Conservation (phyloP, 768 basidiomycete species). For the Cantharellus anzutake region DNA sequence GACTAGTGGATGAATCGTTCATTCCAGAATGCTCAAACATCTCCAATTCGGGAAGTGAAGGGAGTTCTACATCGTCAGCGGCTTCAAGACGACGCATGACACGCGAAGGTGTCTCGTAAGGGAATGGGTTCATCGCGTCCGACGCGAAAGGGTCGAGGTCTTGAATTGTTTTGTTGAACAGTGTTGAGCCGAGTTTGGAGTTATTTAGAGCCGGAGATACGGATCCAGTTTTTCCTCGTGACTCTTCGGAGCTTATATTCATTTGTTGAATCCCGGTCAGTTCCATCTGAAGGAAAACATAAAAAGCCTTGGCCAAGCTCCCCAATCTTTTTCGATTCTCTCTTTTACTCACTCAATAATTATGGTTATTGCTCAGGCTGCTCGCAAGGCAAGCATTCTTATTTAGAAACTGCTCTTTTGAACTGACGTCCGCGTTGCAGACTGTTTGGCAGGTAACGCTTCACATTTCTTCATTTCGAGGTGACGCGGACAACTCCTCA, state of each 20-base stretch:
- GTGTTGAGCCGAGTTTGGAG: no score
- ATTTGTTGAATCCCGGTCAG: no score
- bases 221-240: no score
- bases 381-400: neutral
- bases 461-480: neutral
- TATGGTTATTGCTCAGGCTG: neutral
- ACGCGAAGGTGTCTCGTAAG: constrained; percentile 56
- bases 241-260: no score
- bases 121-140: neutral
- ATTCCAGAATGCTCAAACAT: constrained; percentile 34
- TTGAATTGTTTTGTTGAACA: no score
- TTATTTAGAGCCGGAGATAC: no score
- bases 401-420: neutral
- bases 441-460: neutral
- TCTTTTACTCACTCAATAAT: neutral
- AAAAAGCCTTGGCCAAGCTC: neutral
- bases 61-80: constrained; percentile 55
- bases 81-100: constrained; percentile 72
- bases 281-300: no score
- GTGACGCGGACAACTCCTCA: neutral
- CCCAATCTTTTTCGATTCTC: neutral
- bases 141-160: no score
- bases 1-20: constrained; percentile 12
- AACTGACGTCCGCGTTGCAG: neutral
- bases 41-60: constrained; percentile 62